These are phyloP conservation scores for Polychytrium aggregatum DNA, from an alignment of 192 early-diverging fungal species.

Conservation along the genomic window DNA sequence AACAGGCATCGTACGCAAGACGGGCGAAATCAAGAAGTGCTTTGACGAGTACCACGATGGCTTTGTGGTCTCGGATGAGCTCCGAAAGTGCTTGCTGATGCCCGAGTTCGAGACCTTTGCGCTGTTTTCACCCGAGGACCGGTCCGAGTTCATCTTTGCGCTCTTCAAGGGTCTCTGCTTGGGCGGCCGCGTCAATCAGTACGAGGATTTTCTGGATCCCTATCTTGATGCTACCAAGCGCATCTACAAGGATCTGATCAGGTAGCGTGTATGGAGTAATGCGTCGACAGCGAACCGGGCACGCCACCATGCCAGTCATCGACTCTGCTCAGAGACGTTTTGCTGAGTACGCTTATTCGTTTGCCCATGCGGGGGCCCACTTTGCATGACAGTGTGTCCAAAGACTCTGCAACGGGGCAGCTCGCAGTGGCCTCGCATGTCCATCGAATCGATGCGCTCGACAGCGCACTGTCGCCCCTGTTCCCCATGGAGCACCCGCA, in stretches of 20 bases:
- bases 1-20: conserved; percentile 22
- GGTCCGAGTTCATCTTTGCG: conserved; percentile 39
- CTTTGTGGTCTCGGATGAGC: conserved; percentile 37
- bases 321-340: too few species aligned
- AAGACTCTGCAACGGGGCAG: conserved; percentile 14
- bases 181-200: conserved; percentile 42
- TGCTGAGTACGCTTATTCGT: too few species aligned
- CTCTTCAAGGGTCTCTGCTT: conserved; percentile 36
- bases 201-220: conserved; percentile 34
- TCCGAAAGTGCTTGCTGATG: conserved; percentile 33
- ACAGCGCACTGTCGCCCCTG: conserved; percentile 31
- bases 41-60: conserved; percentile 33
- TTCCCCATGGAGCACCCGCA: conserved; percentile 45
- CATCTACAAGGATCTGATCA: conserved; percentile 43
- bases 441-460: conserved; percentile 22
- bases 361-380: too few species aligned
- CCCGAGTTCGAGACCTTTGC: conserved; percentile 20
- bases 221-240: conserved; percentile 33
- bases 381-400: conserved; percentile 20
- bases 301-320: too few species aligned
- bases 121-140: conserved; percentile 21
- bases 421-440: conserved; percentile 25
- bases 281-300: too few species aligned
- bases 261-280: conserved; percentile 1
- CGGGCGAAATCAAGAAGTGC: conserved; percentile 36